A percentile compares a stretch with the other conserved stretches of the same genome.
These are phyloP conservation scores for Penicillium crystallinum DNA, from an alignment of 495 filamentous ascomycete species.

Conservation along the genomic window DNA sequence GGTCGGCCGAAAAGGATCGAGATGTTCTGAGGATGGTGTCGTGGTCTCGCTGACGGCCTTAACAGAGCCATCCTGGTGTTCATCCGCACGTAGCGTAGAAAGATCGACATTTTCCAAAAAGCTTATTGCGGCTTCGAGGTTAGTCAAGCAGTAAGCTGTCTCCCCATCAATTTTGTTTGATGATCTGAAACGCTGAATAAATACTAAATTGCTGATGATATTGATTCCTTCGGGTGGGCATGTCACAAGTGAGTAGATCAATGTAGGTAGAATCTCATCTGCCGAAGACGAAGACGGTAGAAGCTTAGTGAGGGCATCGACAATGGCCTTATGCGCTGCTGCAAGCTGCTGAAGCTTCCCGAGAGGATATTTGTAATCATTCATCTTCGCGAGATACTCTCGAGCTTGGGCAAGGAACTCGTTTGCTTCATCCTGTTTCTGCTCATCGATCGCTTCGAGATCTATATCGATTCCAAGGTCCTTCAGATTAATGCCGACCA, in stretches of 20 bases:
- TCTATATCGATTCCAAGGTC: constrained; percentile 80
- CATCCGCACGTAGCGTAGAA: constrained; percentile 82
- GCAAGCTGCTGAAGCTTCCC: constrained; percentile 90
- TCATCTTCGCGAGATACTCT: constrained; percentile 74
- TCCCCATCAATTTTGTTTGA: constrained; percentile 84
- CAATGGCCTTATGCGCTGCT: constrained; percentile 85
- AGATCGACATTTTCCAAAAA: constrained; percentile 98
- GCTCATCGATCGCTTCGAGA: constrained; percentile 42
- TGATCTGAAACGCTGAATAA: constrained; percentile 90
- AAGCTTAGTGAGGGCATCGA: constrained; percentile 72
- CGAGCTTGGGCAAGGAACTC: constrained; percentile 68
- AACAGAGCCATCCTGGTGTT: constrained; percentile 56
- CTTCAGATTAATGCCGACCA: constrained; percentile 82
- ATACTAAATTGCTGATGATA: constrained; percentile 87
- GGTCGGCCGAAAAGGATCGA: constrained; percentile 26
- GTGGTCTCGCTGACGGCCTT: constrained; percentile 49
- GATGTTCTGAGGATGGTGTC: constrained; percentile 44
- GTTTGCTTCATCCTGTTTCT: constrained; percentile 67
- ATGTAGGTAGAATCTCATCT: constrained; percentile 91
- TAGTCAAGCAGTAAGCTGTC: constrained; percentile 92
- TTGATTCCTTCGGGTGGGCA: constrained; percentile 81
- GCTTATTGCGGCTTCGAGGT: constrained; percentile 88
- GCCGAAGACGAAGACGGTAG: constrained; percentile 88
- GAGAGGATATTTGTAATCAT: constrained; percentile 76
- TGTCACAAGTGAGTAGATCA: constrained; percentile 93